phyloP scores from a whole-genome alignment of 306 rosid genomes.

The Bauhinia variegata region DNA sequence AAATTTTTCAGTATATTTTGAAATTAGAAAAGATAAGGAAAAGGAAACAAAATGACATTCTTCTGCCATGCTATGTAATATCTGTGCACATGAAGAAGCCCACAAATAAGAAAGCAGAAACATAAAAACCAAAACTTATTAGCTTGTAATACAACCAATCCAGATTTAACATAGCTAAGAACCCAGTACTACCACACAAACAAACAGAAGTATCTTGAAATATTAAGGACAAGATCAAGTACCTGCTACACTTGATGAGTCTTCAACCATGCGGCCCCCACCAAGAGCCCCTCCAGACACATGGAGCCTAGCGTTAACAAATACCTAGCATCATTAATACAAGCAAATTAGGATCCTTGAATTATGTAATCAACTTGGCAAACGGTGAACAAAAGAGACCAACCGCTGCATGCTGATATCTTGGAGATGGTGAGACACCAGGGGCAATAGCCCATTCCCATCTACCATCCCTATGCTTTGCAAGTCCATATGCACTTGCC shows the following conservation, averaged over 20 bases:
- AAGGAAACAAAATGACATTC: neutral
- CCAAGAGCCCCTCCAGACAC: constrained; percentile 99
- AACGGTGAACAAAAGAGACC: constrained; percentile 42
- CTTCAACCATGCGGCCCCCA: constrained; percentile 99
- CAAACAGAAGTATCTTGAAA: constrained; percentile 22
- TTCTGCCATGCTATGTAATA: neutral
- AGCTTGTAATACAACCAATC: constrained; percentile 27
- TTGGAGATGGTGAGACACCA: constrained; percentile 97
- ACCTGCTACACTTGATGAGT: constrained; percentile 99
- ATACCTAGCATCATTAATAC: constrained; percentile 64
- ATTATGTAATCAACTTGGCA: constrained; percentile 29
- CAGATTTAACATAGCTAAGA: constrained; percentile 7
- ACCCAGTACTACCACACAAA: neutral
- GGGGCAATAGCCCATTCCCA: constrained; percentile 99
- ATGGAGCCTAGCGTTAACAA: constrained; percentile 98
- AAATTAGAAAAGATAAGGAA: neutral
- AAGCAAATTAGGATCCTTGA: constrained; percentile 39
- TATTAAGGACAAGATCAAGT: constrained; percentile 39
- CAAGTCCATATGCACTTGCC: constrained; percentile 99
- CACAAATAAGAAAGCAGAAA: constrained; percentile 19
- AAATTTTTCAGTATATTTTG: constrained; percentile 22
- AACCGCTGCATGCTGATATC: constrained; percentile 99
- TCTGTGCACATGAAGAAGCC: constrained; percentile 9
- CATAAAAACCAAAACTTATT: constrained; percentile 13
- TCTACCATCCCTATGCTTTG: constrained; percentile 99